phyloP scores from a whole-genome alignment of 2,329 filamentous ascomycete genomes.

The Niveomyces coronatus region DNA sequence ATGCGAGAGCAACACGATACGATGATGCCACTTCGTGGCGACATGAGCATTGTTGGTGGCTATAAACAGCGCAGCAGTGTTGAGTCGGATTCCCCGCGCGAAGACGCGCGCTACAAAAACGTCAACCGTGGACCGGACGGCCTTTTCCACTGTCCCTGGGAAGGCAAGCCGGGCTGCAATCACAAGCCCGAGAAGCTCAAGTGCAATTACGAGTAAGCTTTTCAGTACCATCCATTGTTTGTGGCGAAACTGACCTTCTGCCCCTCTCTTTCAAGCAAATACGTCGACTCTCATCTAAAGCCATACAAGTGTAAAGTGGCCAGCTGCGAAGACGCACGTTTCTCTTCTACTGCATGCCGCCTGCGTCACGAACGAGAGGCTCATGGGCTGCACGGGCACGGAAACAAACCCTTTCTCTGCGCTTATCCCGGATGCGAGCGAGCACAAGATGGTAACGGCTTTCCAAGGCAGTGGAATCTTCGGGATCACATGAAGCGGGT shows the following conservation, averaged over 20 bases:
- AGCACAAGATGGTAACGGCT: slow-evolving; percentile 71
- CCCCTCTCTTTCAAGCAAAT: slow-evolving; percentile 72
- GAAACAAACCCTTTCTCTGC: slow-evolving; percentile 86
- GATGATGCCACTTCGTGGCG: slow-evolving; percentile 3
- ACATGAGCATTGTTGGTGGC: slow-evolving; percentile 2
- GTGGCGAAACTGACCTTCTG: slow-evolving; percentile 16
- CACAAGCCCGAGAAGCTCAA: slow-evolving; percentile 94
- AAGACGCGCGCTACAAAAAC: slow-evolving; percentile 53
- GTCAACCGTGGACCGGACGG: slow-evolving; percentile 57
- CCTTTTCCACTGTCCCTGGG: slow-evolving; percentile 88
- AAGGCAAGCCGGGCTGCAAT: slow-evolving; percentile 60
- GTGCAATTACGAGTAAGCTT: slow-evolving; percentile 93
- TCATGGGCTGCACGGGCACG: slow-evolving; percentile 90
- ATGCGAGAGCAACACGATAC: slow-evolving; percentile 3
- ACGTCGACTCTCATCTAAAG: slow-evolving; percentile 91
- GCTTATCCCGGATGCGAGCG: slow-evolving; percentile 81
- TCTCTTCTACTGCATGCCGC: slow-evolving; percentile 90
- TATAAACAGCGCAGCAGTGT: slow-evolving; percentile 9
- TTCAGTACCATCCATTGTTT: neutral
- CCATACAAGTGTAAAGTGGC: slow-evolving; percentile 88
- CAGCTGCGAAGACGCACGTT: slow-evolving; percentile 74
- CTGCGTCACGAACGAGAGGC: slow-evolving; percentile 93
- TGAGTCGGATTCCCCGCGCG: slow-evolving; percentile 14
- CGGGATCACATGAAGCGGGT: slow-evolving; percentile 96
- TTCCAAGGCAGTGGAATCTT: slow-evolving; percentile 91